Evolutionary conservation across 2,329 filamentous ascomycete genomes (phyloP).

Genomic region (Drechslerella stenobrocha): DNA sequence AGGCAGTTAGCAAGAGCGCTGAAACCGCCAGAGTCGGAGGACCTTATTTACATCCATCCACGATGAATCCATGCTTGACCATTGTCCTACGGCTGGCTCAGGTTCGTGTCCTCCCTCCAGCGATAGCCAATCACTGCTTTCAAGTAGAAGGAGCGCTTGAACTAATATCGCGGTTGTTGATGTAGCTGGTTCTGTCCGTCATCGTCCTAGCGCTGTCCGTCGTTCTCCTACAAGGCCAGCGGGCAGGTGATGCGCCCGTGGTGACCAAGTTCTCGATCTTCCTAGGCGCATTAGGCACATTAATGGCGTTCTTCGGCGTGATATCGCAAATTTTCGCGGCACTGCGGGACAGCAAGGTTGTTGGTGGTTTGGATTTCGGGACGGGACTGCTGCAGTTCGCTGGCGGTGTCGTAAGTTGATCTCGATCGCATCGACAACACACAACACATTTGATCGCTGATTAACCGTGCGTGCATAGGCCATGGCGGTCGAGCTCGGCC

Average conservation of each 20-base stretch:
- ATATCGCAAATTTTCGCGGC: slow-evolving; percentile 36
- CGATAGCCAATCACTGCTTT: too few relatives aligned
- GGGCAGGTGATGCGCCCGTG: slow-evolving; percentile 26
- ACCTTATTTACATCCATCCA: not conserved
- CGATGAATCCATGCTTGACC: slow-evolving; percentile 39
- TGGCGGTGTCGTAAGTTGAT: slow-evolving; percentile 32
- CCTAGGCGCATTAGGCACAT: slow-evolving; percentile 20
- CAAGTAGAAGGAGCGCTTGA: too few relatives aligned
- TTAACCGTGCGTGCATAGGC: too few relatives aligned
- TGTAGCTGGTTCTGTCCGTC: slow-evolving; percentile 28
- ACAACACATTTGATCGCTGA: too few relatives aligned
- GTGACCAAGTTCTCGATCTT: slow-evolving; percentile 41
- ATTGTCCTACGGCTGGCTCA: slow-evolving; percentile 35
- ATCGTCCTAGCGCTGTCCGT: slow-evolving; percentile 39
- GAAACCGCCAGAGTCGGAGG: not conserved
- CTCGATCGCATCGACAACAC: not conserved
- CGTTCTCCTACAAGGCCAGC: slow-evolving; percentile 33
- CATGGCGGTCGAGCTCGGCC: slow-evolving; percentile 34
- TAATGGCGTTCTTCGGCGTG: slow-evolving; percentile 42
- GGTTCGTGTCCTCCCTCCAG: slow-evolving; percentile 12
- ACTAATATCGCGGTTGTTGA: not conserved
- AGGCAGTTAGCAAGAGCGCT: too few relatives aligned
- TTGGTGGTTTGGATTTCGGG: slow-evolving; percentile 22
- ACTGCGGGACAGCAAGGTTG: slow-evolving; percentile 17
- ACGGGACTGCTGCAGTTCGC: slow-evolving; percentile 34